A percentile compares a stretch with the other conserved stretches of the same genome.
Evolutionary conservation across 306 rosid species (phyloP).

Genomic region (Phaseolus lunatus): DNA sequence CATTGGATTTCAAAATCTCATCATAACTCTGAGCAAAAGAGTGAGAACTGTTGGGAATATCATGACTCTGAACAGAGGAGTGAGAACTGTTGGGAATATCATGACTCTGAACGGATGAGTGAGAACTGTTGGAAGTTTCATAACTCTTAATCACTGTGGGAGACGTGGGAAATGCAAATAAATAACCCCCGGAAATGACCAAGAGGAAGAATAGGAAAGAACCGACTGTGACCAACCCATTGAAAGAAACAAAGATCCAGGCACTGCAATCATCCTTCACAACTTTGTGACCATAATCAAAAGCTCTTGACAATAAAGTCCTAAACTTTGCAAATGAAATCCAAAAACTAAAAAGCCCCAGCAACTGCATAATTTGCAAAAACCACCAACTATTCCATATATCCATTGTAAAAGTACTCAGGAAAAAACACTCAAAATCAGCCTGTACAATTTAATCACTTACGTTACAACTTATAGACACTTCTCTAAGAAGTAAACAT

Average conservation of each 20-base stretch:
- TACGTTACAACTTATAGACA: not conserved
- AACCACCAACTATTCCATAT: constrained; percentile 51
- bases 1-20: constrained; percentile 42
- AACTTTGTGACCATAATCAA: constrained; percentile 53
- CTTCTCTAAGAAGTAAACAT: constrained; percentile 15
- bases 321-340: constrained; percentile 54
- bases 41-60: constrained; percentile 42
- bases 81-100: constrained; percentile 42
- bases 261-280: constrained; percentile 53
- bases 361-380: constrained; percentile 54
- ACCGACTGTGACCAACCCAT: constrained; percentile 58
- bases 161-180: constrained; percentile 59
- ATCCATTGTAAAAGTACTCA: constrained; percentile 34
- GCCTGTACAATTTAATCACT: not conserved
- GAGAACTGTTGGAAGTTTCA: constrained; percentile 44
- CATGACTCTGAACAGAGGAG: constrained; percentile 46
- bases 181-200: constrained; percentile 57
- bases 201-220: constrained; percentile 61
- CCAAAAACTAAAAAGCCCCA: constrained; percentile 56
- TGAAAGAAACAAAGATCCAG: constrained; percentile 59
- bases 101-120: constrained; percentile 46
- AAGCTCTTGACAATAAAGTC: constrained; percentile 48
- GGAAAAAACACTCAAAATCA: constrained; percentile 9
- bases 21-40: constrained; percentile 45
- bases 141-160: constrained; percentile 45